Conservation (phyloP, 116 monocot genomes). For the Iris pallida region DNA sequence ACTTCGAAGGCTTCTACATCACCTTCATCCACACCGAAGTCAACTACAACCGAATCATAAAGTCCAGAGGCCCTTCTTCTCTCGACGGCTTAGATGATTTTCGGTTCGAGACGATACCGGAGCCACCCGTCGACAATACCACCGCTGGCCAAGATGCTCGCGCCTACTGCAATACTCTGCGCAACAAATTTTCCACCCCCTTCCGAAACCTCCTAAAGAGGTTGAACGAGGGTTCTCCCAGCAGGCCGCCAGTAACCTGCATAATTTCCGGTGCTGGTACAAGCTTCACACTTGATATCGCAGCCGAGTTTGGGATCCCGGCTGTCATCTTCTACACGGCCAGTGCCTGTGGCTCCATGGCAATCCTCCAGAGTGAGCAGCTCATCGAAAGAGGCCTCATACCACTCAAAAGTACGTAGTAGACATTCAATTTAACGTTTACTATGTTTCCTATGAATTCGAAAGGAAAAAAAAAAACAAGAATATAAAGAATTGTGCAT, state of each 20-base stretch:
- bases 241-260: constrained; percentile 19
- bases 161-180: constrained; percentile 6
- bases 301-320: background rate
- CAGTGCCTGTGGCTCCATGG: background rate
- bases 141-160: constrained; percentile 14
- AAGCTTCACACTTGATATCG: background rate
- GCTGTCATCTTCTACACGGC: background rate
- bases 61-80: background rate
- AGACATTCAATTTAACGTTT: no score
- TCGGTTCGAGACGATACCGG: constrained; percentile 29
- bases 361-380: background rate
- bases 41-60: constrained; percentile 23
- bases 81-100: constrained; percentile 10
- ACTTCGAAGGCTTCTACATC: constrained; percentile 32
- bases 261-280: background rate
- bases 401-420: background rate
- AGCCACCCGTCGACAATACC: constrained; percentile 22
- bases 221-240: constrained; percentile 6
- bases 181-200: constrained; percentile 8
- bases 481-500: no score
- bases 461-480: no score
- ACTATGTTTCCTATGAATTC: no score
- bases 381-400: background rate
- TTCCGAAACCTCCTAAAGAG: constrained; percentile 15
- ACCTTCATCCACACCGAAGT: constrained; percentile 9